These are phyloP conservation scores for Uronychia setigera DNA, from an alignment of 73 alveolate species.

Conservation along the genomic window DNA sequence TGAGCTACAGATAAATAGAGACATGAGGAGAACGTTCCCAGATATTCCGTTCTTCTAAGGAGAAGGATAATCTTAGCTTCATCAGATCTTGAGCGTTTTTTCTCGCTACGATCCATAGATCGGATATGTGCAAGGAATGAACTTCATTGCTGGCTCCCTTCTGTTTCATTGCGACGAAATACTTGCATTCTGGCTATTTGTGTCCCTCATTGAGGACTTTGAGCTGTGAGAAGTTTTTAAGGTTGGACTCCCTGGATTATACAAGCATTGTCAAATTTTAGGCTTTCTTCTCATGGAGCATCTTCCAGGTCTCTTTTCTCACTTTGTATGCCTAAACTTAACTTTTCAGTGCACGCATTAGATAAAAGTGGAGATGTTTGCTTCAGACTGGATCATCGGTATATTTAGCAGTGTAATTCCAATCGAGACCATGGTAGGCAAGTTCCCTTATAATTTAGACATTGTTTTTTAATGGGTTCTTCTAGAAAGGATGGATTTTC, in stretches of 20 bases:
- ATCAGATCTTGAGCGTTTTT: constrained; percentile 38
- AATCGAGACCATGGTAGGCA: constrained; percentile 7
- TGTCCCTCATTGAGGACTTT: constrained; percentile 78
- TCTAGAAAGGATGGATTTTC: constrained; percentile 66
- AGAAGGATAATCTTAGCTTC: constrained; percentile 16
- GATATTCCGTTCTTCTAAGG: constrained; percentile 22
- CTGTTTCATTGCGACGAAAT: constrained; percentile 86
- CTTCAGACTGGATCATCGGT: constrained; percentile 75
- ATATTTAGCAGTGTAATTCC: constrained; percentile 73
- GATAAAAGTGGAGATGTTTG: constrained; percentile 66
- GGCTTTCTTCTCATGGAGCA: constrained; percentile 42
- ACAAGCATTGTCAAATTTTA: constrained; percentile 52
- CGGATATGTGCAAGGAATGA: constrained; percentile 93
- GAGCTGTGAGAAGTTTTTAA: constrained; percentile 56
- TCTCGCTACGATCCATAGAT: constrained; percentile 47
- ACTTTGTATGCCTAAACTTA: constrained; percentile 24
- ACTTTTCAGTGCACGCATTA: constrained; percentile 12
- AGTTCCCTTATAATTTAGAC: constrained; percentile 15
- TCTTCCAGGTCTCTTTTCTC: constrained; percentile 43
- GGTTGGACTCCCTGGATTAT: constrained; percentile 70
- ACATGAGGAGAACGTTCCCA: constrained; percentile 44
- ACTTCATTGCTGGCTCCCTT: constrained; percentile 88
- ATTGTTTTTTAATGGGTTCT: constrained; percentile 62
- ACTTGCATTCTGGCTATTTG: constrained; percentile 90
- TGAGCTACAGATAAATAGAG: constrained; percentile 32